A percentile compares a stretch with the other conserved stretches of the same genome.
phyloP scores from a whole-genome alignment of 495 filamentous ascomycete genomes.

The Saxophila tyrrhenica region DNA sequence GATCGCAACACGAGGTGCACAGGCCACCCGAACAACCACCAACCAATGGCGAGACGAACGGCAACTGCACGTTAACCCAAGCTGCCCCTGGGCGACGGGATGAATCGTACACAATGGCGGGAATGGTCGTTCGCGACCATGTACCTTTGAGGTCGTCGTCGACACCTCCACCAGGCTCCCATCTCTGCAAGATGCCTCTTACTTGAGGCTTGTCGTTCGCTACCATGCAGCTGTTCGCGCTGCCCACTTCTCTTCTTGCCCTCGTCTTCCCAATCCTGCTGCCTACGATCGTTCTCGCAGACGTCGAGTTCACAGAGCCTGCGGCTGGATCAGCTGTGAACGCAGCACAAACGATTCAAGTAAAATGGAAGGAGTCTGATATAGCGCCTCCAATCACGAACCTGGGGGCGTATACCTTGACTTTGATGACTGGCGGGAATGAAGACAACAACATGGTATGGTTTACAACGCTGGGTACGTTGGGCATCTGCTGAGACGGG shows the following conservation, averaged over 20 bases:
- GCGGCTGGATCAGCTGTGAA: constrained; percentile 33
- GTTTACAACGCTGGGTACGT: not conserved
- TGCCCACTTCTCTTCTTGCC: not conserved
- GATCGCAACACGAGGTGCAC: not conserved
- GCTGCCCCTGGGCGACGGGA: too few relatives aligned
- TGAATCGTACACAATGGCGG: not conserved
- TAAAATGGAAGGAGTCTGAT: constrained; percentile 49
- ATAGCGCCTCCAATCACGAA: constrained; percentile 36
- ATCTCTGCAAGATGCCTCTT: not conserved
- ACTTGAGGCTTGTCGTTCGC: too few relatives aligned
- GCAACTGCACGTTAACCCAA: not conserved
- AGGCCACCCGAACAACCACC: not conserved
- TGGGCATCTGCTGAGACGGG: not conserved
- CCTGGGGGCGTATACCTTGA: constrained; percentile 46
- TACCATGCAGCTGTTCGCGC: not conserved
- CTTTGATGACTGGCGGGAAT: constrained; percentile 54
- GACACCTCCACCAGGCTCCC: not conserved
- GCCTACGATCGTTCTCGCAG: constrained; percentile 37
- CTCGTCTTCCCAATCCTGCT: constrained; percentile 10
- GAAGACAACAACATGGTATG: constrained; percentile 23
- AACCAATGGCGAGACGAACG: not conserved
- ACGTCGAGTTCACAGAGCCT: constrained; percentile 45
- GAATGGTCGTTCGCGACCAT: not conserved
- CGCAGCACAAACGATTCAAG: constrained; percentile 31
- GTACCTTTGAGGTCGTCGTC: not conserved